Percentiles rank a stretch among this genome's conserved stretches.
phyloP scores from a whole-genome alignment of 768 basidiomycete genomes.

The Candolleomyces aberdarensis region DNA sequence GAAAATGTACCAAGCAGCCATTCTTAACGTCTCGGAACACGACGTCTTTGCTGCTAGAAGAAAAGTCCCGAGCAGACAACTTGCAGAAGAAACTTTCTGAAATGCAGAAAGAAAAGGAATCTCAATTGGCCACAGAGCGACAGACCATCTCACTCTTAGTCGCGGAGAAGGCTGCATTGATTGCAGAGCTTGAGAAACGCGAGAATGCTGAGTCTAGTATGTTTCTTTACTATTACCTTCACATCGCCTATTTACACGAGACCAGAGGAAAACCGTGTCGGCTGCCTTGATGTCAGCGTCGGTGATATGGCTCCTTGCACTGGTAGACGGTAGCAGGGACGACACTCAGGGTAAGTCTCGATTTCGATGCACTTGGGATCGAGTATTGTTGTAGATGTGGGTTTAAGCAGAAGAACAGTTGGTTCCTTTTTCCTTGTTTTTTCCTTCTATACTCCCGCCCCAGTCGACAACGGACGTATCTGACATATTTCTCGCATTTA shows the following conservation, averaged over 20 bases:
- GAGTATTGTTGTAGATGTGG: slow-evolving; percentile 61
- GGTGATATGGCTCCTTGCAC: slow-evolving; percentile 99
- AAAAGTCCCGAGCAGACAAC: slow-evolving; percentile 12
- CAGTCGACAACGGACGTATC: background rate
- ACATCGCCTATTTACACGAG: slow-evolving; percentile 3
- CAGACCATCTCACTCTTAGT: slow-evolving; percentile 78
- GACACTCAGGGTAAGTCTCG: slow-evolving; percentile 79
- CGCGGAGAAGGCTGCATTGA: slow-evolving; percentile 63
- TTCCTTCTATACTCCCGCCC: slow-evolving; percentile 15
- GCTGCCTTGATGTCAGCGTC: slow-evolving; percentile 91
- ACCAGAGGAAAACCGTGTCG: slow-evolving; percentile 91
- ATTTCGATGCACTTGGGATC: slow-evolving; percentile 2
- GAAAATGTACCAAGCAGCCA: background rate
- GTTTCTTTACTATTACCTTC: slow-evolving; percentile 14
- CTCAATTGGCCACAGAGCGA: slow-evolving; percentile 50
- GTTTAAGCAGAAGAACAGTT: slow-evolving; percentile 47
- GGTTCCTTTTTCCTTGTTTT: slow-evolving; percentile 13
- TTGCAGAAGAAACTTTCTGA: slow-evolving; percentile 23
- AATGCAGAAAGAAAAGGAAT: slow-evolving; percentile 26
- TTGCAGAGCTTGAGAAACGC: slow-evolving; percentile 54
- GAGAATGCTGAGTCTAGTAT: slow-evolving; percentile 61
- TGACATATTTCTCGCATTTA: slow-evolving; percentile 23
- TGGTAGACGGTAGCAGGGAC: slow-evolving; percentile 97
- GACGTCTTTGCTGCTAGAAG: background rate
- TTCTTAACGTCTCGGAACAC: background rate